A percentile compares a stretch with the other conserved stretches of the same genome.
phyloP scores from a whole-genome alignment of 2,329 filamentous ascomycete species.

The Colletotrichum viniferum region DNA sequence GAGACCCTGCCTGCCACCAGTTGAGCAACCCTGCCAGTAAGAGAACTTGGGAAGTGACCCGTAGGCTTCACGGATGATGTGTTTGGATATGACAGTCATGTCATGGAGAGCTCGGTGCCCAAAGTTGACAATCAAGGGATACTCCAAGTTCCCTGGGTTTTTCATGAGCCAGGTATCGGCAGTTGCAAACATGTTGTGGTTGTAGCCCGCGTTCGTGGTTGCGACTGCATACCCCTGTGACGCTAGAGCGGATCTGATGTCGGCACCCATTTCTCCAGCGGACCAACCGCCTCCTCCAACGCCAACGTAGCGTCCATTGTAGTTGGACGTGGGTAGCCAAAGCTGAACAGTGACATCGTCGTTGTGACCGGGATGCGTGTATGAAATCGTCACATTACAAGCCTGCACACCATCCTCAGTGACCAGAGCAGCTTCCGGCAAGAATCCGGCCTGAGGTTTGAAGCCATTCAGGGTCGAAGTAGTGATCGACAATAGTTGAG shows the following conservation, averaged over 20 bases:
- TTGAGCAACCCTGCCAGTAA: slow-evolving; percentile 64
- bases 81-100: slow-evolving; percentile 53
- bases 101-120: background rate
- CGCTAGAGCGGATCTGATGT: slow-evolving; percentile 30
- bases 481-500: background rate
- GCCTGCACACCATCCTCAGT: background rate
- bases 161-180: slow-evolving; percentile 20
- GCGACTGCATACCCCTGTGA: slow-evolving; percentile 32
- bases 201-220: slow-evolving; percentile 27
- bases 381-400: slow-evolving; percentile 31
- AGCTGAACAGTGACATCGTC: slow-evolving; percentile 27
- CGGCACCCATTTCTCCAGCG: slow-evolving; percentile 22
- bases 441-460: background rate
- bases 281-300: slow-evolving; percentile 33
- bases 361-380: slow-evolving; percentile 25
- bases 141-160: slow-evolving; percentile 8
- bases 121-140: background rate
- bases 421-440: background rate
- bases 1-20: slow-evolving; percentile 63
- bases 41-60: slow-evolving; percentile 37
- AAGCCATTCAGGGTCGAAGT: background rate
- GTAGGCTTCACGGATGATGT: slow-evolving; percentile 52
- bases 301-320: slow-evolving; percentile 32
- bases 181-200: background rate
- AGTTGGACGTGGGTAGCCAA: slow-evolving; percentile 32